Evolutionary conservation across 768 basidiomycete genomes (phyloP).

Genomic region (Mycena rebaudengoi): DNA sequence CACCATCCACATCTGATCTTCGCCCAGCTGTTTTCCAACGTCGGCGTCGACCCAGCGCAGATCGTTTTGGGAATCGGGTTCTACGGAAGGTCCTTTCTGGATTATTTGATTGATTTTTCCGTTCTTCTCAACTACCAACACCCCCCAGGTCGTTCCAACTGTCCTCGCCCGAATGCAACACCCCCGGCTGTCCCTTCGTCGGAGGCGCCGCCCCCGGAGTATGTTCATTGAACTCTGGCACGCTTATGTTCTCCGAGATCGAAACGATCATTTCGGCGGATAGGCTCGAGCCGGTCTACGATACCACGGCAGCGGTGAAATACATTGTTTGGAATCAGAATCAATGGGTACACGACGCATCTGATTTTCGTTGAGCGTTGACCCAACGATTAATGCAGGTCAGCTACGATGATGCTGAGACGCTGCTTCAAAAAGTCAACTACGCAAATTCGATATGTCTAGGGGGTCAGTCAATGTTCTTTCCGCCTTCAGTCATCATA

Average conservation of each 20-base stretch:
- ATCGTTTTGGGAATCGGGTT: slow-evolving; percentile 1
- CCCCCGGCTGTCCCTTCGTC: not conserved
- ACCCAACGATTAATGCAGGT: not conserved
- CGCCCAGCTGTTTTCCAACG: not conserved
- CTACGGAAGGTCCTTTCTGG: not conserved
- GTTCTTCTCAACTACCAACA: too few species aligned
- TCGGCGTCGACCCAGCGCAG: not conserved
- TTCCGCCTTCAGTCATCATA: not conserved
- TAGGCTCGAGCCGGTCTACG: not conserved
- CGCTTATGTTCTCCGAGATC: not conserved
- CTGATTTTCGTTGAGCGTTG: not conserved
- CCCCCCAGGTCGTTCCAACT: too few species aligned
- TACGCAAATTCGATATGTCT: not conserved
- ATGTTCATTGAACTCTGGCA: not conserved
- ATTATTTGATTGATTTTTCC: too few species aligned
- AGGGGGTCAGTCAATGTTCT: not conserved
- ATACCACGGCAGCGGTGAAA: not conserved
- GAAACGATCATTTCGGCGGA: not conserved
- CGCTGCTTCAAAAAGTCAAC: not conserved
- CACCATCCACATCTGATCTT: not conserved
- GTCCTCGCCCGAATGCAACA: not conserved
- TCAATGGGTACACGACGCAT: not conserved
- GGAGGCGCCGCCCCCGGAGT: not conserved
- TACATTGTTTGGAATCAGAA: not conserved
- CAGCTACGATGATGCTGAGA: not conserved